Conservation (phyloP, 257 asterid genomes). For the Jasminum sambac region DNA sequence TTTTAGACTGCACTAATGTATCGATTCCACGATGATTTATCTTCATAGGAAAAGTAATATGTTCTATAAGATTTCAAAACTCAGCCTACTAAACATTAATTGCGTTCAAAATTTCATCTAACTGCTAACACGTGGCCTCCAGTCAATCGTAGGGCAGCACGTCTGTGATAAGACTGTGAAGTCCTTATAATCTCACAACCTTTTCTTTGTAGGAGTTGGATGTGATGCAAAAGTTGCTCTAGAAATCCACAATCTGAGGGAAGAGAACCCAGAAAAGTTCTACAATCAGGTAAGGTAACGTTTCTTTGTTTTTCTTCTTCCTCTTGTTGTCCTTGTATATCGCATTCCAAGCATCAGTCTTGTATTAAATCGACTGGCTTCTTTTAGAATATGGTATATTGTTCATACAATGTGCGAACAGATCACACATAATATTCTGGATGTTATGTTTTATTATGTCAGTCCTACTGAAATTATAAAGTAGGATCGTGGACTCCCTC, state of each 20-base stretch:
- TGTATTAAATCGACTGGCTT: slow-evolving; percentile 1
- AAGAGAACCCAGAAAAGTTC: slow-evolving; percentile 98
- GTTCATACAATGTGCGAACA: neutral
- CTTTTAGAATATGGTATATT: neutral
- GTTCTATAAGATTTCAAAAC: too few species aligned
- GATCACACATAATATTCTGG: neutral
- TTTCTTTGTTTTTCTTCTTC: slow-evolving; percentile 4
- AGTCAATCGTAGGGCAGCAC: too few species aligned
- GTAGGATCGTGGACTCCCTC: neutral
- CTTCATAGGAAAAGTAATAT: too few species aligned
- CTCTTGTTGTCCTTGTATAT: neutral
- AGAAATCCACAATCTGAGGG: slow-evolving; percentile 94
- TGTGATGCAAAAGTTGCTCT: slow-evolving; percentile 99
- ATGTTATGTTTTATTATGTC: neutral
- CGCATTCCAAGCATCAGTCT: neutral
- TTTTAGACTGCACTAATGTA: too few species aligned
- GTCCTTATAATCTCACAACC: neutral
- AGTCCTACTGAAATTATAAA: slow-evolving; percentile 3
- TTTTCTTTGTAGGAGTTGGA: slow-evolving; percentile 77
- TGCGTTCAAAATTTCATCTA: too few species aligned
- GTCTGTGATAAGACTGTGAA: too few species aligned
- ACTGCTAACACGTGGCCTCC: too few species aligned
- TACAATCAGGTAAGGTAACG: slow-evolving; percentile 75
- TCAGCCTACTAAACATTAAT: too few species aligned
- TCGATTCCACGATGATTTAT: too few species aligned